Evolutionary conservation across 1,284 basidiomycete species (phyloP).

Genomic region (Cryptococcus wingfieldii): DNA sequence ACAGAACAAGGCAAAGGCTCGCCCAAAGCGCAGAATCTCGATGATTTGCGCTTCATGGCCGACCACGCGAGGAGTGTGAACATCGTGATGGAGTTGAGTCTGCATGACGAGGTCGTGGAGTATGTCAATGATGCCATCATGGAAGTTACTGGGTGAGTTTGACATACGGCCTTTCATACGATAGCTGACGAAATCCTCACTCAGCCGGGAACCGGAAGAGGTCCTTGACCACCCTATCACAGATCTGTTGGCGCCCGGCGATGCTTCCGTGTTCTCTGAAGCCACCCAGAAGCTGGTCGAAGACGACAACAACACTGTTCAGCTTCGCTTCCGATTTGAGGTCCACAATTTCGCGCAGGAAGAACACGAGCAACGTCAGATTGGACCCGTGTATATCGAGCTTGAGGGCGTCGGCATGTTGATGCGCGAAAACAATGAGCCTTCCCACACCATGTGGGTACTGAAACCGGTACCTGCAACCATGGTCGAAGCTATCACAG

Average conservation of each 20-base stretch:
- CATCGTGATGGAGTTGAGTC: conserved; percentile 88
- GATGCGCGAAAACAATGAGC: conserved; percentile 83
- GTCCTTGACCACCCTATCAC: conserved; percentile 77
- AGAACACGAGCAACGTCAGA: conserved; percentile 39
- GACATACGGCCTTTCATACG: neutral
- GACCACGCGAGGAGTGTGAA: conserved; percentile 92
- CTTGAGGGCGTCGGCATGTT: conserved; percentile 99
- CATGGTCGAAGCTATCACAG: conserved; percentile 34
- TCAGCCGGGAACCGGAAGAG: conserved; percentile 68
- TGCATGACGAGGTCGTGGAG: conserved; percentile 79
- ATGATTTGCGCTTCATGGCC: conserved; percentile 76
- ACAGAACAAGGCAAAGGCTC: neutral
- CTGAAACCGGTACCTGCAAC: conserved; percentile 71
- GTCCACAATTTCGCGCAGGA: conserved; percentile 39
- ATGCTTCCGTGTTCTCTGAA: conserved; percentile 79
- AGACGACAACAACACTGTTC: conserved; percentile 91
- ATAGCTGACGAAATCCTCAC: neutral
- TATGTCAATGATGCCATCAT: conserved; percentile 94
- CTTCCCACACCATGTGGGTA: conserved; percentile 99
- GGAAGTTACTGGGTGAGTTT: conserved; percentile 81
- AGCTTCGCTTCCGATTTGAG: conserved; percentile 82
- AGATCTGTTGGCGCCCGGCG: conserved; percentile 73
- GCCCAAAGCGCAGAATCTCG: conserved; percentile 65
- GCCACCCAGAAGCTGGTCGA: conserved; percentile 80
- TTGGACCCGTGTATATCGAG: conserved; percentile 63